Evolutionary conservation across 2,329 filamentous ascomycete genomes (phyloP), one percentile per base, ranked within the genome.

Genomic region (Claviceps digitariae): DNA sequence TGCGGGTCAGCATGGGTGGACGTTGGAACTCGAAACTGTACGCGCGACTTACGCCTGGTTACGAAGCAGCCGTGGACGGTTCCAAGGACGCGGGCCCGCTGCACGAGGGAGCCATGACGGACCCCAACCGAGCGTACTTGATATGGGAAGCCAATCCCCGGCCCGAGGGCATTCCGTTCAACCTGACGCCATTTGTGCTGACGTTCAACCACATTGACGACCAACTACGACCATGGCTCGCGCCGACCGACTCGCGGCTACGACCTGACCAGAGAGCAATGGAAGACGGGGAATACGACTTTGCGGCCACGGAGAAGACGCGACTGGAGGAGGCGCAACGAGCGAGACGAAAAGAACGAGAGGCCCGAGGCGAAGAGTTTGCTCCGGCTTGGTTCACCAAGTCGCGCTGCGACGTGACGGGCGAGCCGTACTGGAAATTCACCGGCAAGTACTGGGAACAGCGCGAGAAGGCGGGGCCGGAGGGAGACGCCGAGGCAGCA

Each of bases 1-100:
- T 93, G 9, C 82, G 86, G 51, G 90, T 93, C 79, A 90, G 85
- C 65, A 82, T 98, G 56, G 93, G 91, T 43, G 93, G 93, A 1
- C 84, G 90, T 38, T 98, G 93, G 93, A 97, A 97, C 68, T 93
- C 94, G 65, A 94, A 91, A 69, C 84, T 98, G 54, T 98, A 96
- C 66, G 93, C 91, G 6, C 87, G 93, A 29, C 78, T 91, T 58
- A 96, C 91, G 0, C 90, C 91, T 0, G 93, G 91, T 4, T 96
- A 86, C 64, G 90, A 97, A 66, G 87, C 81, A 12, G 71, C 81
- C 2, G 77, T 88, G 4, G 82, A 81, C 51, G 81, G 80, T 68
- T 68, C 79, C 51, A 70, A 70, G 57, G 66, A 66, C 25, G 60
- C 60, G 21, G 63, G 62, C 0, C 64, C 66, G 21, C 59, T 74